Evolutionary conservation across 345 rosid species (phyloP), one percentile per base, ranked within the genome.

Genomic region (Eucalyptus sideroxylon): DNA sequence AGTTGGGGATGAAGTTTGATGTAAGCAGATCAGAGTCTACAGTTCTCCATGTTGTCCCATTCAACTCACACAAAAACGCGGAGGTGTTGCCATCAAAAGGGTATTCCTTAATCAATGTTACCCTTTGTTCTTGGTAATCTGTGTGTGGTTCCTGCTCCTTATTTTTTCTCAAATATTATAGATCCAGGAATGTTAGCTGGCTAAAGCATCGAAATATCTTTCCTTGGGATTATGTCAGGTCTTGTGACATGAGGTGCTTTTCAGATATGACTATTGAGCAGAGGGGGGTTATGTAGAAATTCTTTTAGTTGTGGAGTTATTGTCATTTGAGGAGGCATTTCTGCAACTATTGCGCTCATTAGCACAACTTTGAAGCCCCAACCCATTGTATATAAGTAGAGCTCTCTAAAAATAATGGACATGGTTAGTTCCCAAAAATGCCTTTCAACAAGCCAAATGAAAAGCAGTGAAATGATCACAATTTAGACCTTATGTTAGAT

Each of bases 1-100:
- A 98, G 99, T 87, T 97, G 94, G 99, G 99, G 86, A 97, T 97
- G 99, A 92, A 96, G 89, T 97, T 96, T 92, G 97, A 98, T 83
- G 92, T 62, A 88, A 81, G 94, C 87, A 96, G 96, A 93, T 96
- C 99, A 42, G 94, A 92, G 93, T 96, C 98, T 65, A 93, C 93
- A 80, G 91, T 96, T 89, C 96, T 98, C 87, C 99, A 95, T 89
- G 96, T 98, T 88, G 94, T 96, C 91, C 99, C 99, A 77, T 97
- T 98, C 94, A 98, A 96, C 90, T 98, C 99, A 16, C 94, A 94
- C 94, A 98, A 97, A 97, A 96, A 91, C 93, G 99, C 37, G 99
- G 99, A 62, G 99, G 99, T 93, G 99, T 96, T 93, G 99, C 99
- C n/a, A 89, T 98, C 80, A 93, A 92, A 91, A 91, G 53, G 93